Evolutionary conservation across 768 basidiomycete species (phyloP).

Genomic region (Sutorius australiensis): DNA sequence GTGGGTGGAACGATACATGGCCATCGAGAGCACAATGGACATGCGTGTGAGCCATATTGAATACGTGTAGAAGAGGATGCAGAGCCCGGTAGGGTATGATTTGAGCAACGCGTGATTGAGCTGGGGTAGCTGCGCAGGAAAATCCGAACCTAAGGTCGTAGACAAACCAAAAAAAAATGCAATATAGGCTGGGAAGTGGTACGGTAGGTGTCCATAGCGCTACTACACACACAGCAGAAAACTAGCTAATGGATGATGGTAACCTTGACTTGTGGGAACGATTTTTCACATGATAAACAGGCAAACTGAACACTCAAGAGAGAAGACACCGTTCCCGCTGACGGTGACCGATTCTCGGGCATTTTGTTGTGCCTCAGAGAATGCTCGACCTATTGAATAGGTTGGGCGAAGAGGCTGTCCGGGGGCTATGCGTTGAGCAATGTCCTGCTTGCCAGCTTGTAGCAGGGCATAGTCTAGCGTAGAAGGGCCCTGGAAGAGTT

Average conservation of each 20-base stretch:
- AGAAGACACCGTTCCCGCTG: conserved; percentile 14
- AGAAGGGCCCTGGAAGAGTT: conserved; percentile 1
- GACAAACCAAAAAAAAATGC: neutral
- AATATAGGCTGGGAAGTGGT: conserved; percentile 26
- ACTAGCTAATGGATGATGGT: conserved; percentile 21
- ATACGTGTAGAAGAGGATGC: conserved; percentile 20
- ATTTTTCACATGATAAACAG: neutral
- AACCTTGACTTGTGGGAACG: conserved; percentile 10
- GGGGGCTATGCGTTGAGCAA: neutral
- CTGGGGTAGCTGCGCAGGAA: conserved; percentile 26
- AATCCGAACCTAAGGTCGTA: neutral
- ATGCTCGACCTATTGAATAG: neutral
- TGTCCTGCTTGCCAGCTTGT: neutral
- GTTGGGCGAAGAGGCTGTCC: neutral
- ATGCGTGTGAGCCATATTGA: conserved; percentile 27
- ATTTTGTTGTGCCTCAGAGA: neutral
- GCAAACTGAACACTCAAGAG: conserved; percentile 8
- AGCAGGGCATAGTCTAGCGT: neutral
- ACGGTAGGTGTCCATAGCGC: conserved; percentile 14
- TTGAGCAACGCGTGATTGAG: conserved; percentile 16
- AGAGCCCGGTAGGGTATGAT: conserved; percentile 22
- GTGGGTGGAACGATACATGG: conserved; percentile 23
- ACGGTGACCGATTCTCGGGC: neutral
- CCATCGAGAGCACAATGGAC: conserved; percentile 22
- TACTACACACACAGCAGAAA: conserved; percentile 8